These are phyloP conservation scores for Aspergillus nidulans DNA, from an alignment of 495 filamentous ascomycete species.

Conservation along the genomic window DNA sequence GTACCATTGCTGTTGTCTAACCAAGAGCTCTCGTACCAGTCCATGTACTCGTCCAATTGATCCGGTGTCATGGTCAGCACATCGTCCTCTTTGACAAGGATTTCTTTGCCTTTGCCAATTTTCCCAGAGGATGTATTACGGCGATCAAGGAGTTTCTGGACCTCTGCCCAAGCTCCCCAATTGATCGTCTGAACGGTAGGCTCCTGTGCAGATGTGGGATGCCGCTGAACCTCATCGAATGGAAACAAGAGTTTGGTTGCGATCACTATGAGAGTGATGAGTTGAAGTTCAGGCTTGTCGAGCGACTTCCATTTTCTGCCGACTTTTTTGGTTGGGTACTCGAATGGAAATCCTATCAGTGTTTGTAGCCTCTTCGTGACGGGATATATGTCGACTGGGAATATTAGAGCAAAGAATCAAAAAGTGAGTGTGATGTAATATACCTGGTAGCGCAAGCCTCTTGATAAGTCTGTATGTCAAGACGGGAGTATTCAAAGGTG, in stretches of 20 bases:
- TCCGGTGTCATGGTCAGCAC: constrained; percentile 61
- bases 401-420: background rate
- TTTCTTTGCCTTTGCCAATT: constrained; percentile 37
- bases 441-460: constrained; percentile 74
- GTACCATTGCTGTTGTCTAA: constrained; percentile 38
- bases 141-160: constrained; percentile 42
- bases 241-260: constrained; percentile 75
- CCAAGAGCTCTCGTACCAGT: constrained; percentile 83
- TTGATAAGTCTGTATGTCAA: constrained; percentile 66
- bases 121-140: constrained; percentile 20
- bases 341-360: constrained; percentile 53
- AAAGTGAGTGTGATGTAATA: constrained; percentile 9
- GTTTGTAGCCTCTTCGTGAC: constrained; percentile 54
- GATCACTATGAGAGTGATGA: constrained; percentile 70
- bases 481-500: constrained; percentile 62
- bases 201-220: constrained; percentile 53
- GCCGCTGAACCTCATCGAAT: constrained; percentile 58
- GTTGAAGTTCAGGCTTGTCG: constrained; percentile 65
- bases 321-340: constrained; percentile 42
- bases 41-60: constrained; percentile 77
- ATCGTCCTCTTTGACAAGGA: constrained; percentile 59
- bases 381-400: constrained; percentile 64
- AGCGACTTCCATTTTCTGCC: constrained; percentile 26
- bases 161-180: constrained; percentile 66
- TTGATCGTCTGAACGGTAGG: constrained; percentile 59